Evolutionary conservation across 176 grass and related monocot species (phyloP), one percentile per base, ranked within the genome.

Genomic region (Musa itinerans): DNA sequence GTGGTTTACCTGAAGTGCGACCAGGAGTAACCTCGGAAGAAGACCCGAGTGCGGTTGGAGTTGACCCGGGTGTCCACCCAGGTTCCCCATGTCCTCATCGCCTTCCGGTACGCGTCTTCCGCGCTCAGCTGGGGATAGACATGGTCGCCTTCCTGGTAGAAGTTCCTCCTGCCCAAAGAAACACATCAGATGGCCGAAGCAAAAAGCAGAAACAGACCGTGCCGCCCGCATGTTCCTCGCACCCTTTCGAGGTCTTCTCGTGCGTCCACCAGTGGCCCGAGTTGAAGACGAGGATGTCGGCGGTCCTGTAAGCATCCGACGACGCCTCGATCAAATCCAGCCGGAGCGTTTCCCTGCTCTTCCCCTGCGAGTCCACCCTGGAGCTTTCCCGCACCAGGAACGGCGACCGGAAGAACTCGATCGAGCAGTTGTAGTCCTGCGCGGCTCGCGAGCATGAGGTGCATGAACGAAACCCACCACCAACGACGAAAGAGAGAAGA

Each of bases 201-300:
- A 4, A 4, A 4, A 34, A 34, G 29, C 29, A 3, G 29, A 5
- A 34, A 34, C 3, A 34, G 0, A 34, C 29, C 0, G 0, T 34
- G 29, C 3, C 4, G 29, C 29, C 29, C 29, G 3, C 3, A 34
- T 5, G 3, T 34, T 29, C 27, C 2, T 74, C 25, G 83, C 88
- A 98, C 94, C 94, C 94, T 79, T 85, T 76, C 61, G 90, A 83
- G 56, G 94, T 98, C 82, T 98, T 98, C 43, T 89, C 84, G 74
- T 98, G 94, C 8, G 95, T 98, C 95, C 95, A 98, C 95, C 95
- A 98, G 74, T 94, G 95, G 24, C 95, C 90, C 1, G 95, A 90
- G 75, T 98, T 98, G 81, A 98, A 98, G 19, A 98, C 69, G 19
- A 98, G 85, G 68, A 98, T 73, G 83, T 91, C 88, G 11, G 95